Evolutionary conservation across 768 basidiomycete species (phyloP), one percentile per base, ranked within the genome.

Genomic region (Trametes punicea): DNA sequence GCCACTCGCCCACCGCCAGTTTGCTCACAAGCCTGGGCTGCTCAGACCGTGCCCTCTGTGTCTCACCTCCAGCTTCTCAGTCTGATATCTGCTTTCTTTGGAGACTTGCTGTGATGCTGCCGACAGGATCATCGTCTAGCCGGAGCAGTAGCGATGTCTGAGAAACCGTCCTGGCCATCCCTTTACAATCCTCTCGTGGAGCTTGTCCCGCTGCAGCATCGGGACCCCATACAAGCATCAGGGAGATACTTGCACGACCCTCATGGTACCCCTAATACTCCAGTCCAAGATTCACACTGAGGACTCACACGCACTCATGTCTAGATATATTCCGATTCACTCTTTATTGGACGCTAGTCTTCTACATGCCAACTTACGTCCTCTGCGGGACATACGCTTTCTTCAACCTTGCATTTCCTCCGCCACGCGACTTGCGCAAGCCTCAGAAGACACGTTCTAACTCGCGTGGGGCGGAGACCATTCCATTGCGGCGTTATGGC

Each of bases 281-380:
- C n/a, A n/a, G n/a, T n/a, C n/a, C n/a, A n/a, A n/a, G n/a, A 20
- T 6, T 16, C 27, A 8, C 18, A 41, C 31, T 16, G n/a, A 25
- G 20, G 21, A 54, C 33, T 21, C 10, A 42, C 9, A 42, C 25
- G 41, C 39, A 44, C 30, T n/a, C 18, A 9, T 13, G 8, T 40
- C 2, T 26, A 78, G 77, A 75, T 40, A 59, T 79, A 41, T 78
- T 77, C 62, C 67, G 60, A 11, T 78, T 78, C 66, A 78, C 76
- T 9, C 68, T 79, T 10, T 78, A 77, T 60, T 78, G 77, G 77
- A 75, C 75, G 1, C 52, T 78, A n/a, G 66, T 78, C 25, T 74
- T 78, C 60, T 73, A 78, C 62, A 67, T 67, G n/a, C 77, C 78
- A 0, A 64, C 73, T 38, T 78, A 72, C 53, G 56, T 72, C 27